Evolutionary conservation across 78 protist species (phyloP).

Genomic region (Dictyostelium citrinum): DNA sequence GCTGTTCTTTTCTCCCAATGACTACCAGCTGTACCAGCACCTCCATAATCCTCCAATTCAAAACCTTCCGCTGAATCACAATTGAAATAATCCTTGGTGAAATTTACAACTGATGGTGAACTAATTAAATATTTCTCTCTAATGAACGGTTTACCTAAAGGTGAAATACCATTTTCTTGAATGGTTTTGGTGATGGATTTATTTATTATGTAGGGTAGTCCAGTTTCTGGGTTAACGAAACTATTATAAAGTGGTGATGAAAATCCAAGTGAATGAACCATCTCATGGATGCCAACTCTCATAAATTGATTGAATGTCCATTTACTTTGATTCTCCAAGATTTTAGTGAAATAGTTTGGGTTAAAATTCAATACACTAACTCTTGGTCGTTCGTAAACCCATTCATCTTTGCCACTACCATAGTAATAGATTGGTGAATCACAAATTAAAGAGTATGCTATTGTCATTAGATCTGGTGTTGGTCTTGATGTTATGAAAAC

Average conservation of each 20-base stretch:
- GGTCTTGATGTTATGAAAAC: slow-evolving; percentile 24
- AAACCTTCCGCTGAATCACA: slow-evolving; percentile 48
- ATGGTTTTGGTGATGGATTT: neutral
- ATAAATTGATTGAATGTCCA: slow-evolving; percentile 25
- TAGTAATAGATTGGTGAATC: slow-evolving; percentile 9
- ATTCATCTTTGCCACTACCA: neutral
- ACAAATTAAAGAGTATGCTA: slow-evolving; percentile 37
- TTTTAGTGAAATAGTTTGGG: slow-evolving; percentile 12
- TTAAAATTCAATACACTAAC: slow-evolving; percentile 18
- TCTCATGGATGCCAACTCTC: slow-evolving; percentile 34
- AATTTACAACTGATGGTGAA: neutral
- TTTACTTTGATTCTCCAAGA: neutral
- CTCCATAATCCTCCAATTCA: slow-evolving; percentile 77
- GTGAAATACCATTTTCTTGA: neutral
- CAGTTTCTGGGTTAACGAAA: neutral
- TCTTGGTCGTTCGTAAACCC: slow-evolving; percentile 27
- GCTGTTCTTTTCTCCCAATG: slow-evolving; percentile 84
- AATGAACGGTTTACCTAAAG: neutral
- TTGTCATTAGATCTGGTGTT: neutral
- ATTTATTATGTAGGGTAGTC: neutral
- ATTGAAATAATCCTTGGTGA: neutral
- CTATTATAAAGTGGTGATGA: neutral
- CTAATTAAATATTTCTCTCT: neutral
- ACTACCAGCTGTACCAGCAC: slow-evolving; percentile 73
- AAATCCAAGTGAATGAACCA: slow-evolving; percentile 30